These are phyloP conservation scores for Auriscalpium orientale DNA, from an alignment of 768 basidiomycete genomes.

Conservation along the genomic window DNA sequence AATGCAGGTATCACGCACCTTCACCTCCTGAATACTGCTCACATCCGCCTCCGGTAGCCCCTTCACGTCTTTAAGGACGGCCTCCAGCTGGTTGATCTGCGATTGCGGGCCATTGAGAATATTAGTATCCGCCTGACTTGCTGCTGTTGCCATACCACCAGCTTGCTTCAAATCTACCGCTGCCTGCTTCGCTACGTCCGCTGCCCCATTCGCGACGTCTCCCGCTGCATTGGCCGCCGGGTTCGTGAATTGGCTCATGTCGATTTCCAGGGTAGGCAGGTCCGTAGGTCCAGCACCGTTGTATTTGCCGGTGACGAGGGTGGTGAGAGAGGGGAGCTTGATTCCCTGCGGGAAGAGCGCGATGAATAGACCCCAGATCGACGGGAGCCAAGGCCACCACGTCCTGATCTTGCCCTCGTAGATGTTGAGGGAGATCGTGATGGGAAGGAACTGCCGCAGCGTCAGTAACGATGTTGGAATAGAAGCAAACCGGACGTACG, in stretches of 20 bases:
- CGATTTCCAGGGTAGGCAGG: neutral
- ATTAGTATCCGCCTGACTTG: neutral
- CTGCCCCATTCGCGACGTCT: too few species aligned
- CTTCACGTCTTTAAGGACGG: neutral
- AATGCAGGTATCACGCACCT: too few species aligned
- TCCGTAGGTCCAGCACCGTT: slow-evolving; percentile 8
- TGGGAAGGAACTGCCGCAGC: slow-evolving; percentile 1
- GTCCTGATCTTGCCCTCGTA: slow-evolving; percentile 7
- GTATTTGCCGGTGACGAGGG: slow-evolving; percentile 2
- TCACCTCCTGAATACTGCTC: too few species aligned
- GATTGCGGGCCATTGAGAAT: neutral
- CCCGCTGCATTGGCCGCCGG: too few species aligned
- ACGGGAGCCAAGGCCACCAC: slow-evolving; percentile 9
- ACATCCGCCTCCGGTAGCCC: neutral
- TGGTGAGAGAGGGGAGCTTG: slow-evolving; percentile 4
- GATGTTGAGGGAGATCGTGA: slow-evolving; percentile 5
- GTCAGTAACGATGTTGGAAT: too few species aligned
- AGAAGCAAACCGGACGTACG: neutral
- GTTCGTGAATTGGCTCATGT: neutral
- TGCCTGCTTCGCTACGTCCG: too few species aligned
- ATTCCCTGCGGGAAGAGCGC: slow-evolving; percentile 10
- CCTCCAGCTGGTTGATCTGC: neutral
- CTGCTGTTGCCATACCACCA: too few species aligned
- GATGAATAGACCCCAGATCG: slow-evolving; percentile 3
- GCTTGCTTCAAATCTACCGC: too few species aligned